phyloP scores from a whole-genome alignment of 2,329 filamentous ascomycete genomes.

The Clarireedia homoeocarpa region DNA sequence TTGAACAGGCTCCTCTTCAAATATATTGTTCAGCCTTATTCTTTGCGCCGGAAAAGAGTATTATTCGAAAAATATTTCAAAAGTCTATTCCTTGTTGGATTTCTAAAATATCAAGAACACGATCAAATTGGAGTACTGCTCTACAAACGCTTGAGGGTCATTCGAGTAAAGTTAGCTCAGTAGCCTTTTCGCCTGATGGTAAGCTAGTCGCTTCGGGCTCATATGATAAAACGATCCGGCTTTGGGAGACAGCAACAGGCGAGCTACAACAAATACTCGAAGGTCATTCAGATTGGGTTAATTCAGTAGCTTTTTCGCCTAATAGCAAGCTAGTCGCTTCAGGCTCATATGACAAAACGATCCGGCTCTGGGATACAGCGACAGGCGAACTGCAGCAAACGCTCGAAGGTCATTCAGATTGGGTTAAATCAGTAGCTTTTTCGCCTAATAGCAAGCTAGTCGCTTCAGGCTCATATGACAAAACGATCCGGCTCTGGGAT shows the following conservation, averaged over 20 bases:
- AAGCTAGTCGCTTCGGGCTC: neutral
- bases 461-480: neutral
- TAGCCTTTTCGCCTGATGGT: no score
- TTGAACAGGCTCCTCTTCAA: slow-evolving; percentile 3
- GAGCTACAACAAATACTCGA: no score
- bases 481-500: neutral
- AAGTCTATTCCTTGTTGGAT: neutral
- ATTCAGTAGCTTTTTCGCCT: no score
- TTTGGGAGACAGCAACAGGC: neutral
- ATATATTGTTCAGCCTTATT: neutral
- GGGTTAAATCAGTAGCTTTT: neutral
- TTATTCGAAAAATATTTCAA: neutral
- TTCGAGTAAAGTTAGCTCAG: no score
- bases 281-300: no score
- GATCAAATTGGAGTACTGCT: neutral
- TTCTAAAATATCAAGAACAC: neutral
- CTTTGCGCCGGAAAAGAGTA: neutral
- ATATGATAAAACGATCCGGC: neutral
- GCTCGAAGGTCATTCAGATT: neutral
- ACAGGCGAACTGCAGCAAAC: neutral
- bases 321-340: neutral
- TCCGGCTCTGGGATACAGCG: neutral
- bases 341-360: neutral
- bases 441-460: neutral
- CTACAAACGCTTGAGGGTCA: no score